Conservation (phyloP, 2,329 filamentous ascomycete genomes). For the Diaporthe aspalathi region DNA sequence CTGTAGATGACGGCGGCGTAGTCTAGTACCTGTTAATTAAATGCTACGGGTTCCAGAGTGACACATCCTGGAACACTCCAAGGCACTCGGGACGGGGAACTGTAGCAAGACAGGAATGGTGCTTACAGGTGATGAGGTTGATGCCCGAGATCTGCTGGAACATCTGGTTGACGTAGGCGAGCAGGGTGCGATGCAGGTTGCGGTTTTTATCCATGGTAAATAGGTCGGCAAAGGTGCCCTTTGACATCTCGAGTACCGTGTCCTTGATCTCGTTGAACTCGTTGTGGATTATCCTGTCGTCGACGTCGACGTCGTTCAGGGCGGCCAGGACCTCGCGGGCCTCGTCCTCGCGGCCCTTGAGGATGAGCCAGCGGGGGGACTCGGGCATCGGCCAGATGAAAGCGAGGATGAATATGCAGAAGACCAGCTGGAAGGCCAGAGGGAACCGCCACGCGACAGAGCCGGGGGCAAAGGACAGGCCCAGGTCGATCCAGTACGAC, state of each 20-base stretch:
- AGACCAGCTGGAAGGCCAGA: conserved; percentile 67
- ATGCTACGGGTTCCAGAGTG: too few species aligned
- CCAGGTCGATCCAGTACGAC: conserved; percentile 71
- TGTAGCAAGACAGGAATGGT: too few species aligned
- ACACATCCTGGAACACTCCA: too few species aligned
- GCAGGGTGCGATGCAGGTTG: conserved; percentile 42
- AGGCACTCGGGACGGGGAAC: too few species aligned
- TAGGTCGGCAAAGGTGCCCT: conserved; percentile 40
- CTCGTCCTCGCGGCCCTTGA: conserved; percentile 57
- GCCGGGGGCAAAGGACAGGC: conserved; percentile 63
- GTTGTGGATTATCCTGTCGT: conserved; percentile 65
- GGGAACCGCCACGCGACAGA: conserved; percentile 71
- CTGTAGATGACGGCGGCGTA: conserved; percentile 42
- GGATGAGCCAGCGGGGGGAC: conserved; percentile 59
- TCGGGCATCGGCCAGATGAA: conserved; percentile 66
- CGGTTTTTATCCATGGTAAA: conserved; percentile 41
- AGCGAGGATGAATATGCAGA: conserved; percentile 67
- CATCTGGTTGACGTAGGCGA: conserved; percentile 41
- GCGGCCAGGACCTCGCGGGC: conserved; percentile 57
- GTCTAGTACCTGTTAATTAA: too few species aligned
- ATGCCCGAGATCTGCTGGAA: conserved; percentile 44
- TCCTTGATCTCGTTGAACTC: conserved; percentile 66
- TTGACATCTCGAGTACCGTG: conserved; percentile 70
- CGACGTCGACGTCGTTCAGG: conserved; percentile 52
- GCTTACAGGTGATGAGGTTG: conserved; percentile 47